These are phyloP conservation scores for Croton setiger DNA, from an alignment of 441 rosid species.

Conservation along the genomic window DNA sequence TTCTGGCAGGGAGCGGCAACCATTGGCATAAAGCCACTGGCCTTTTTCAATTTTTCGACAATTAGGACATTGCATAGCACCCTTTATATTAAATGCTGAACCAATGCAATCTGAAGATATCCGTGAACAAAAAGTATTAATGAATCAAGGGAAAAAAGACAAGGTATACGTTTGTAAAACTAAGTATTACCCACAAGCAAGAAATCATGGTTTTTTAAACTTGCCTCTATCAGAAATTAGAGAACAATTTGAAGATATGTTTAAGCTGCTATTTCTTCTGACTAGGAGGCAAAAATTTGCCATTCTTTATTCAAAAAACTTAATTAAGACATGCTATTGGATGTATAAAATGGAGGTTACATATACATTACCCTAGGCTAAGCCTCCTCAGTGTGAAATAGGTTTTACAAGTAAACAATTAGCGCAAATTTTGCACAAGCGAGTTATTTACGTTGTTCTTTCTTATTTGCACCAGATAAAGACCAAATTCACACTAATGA, in stretches of 20 bases:
- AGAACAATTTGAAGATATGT: neutral
- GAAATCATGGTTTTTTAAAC: neutral
- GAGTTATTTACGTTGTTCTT: too few species aligned
- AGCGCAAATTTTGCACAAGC: too few species aligned
- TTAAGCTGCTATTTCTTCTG: neutral
- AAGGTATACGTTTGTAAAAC: too few species aligned
- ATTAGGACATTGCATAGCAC: conserved; percentile 97
- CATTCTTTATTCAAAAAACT: neutral
- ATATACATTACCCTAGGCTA: too few species aligned
- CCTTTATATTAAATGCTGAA: conserved; percentile 94
- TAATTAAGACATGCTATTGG: too few species aligned
- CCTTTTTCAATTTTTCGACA: conserved; percentile 98
- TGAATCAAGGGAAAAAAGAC: neutral
- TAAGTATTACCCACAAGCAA: too few species aligned
- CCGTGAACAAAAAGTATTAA: conserved; percentile 18
- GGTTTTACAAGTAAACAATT: too few species aligned
- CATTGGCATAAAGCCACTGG: conserved; percentile 93
- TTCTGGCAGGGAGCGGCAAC: conserved; percentile 75
- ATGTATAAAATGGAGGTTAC: neutral
- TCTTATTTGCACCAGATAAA: too few species aligned
- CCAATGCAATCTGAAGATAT: conserved; percentile 82
- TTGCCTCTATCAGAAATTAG: neutral
- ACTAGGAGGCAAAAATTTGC: neutral
- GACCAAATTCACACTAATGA: too few species aligned
- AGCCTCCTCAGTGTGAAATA: too few species aligned